A percentile compares a stretch with the other conserved stretches of the same genome.
These are phyloP conservation scores for Microcera coccophila DNA, from an alignment of 2,329 filamentous ascomycete species.

Conservation along the genomic window DNA sequence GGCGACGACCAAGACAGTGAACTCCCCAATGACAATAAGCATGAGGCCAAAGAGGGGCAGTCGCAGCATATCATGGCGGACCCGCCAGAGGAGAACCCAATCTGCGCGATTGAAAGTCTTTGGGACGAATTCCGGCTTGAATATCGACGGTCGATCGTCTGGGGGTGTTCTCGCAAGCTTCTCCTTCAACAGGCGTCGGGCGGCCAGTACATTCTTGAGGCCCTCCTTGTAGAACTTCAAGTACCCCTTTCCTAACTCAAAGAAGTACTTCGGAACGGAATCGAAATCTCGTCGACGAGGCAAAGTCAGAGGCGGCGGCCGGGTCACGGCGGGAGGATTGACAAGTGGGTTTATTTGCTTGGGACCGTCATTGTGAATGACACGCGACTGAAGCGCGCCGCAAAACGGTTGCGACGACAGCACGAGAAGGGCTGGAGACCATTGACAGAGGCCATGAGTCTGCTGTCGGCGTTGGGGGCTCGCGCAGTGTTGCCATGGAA, in stretches of 20 bases:
- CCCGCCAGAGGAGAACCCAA: slow-evolving; percentile 66
- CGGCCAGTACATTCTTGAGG: slow-evolving; percentile 68
- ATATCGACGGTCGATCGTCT: slow-evolving; percentile 49
- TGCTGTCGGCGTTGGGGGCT: slow-evolving; percentile 17
- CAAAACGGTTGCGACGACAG: slow-evolving; percentile 4
- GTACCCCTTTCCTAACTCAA: slow-evolving; percentile 69
- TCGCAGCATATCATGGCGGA: slow-evolving; percentile 67
- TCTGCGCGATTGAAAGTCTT: slow-evolving; percentile 55
- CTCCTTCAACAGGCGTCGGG: slow-evolving; percentile 52
- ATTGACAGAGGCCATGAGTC: slow-evolving; percentile 13
- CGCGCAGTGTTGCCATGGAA: slow-evolving; percentile 30
- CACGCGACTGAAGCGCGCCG: slow-evolving; percentile 20
- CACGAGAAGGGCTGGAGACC: slow-evolving; percentile 7
- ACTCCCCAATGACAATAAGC: slow-evolving; percentile 76
- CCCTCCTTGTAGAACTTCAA: slow-evolving; percentile 84
- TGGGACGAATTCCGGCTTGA: slow-evolving; percentile 32
- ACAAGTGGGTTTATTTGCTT: slow-evolving; percentile 40
- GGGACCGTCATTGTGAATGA: slow-evolving; percentile 24
- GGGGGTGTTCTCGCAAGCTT: slow-evolving; percentile 43
- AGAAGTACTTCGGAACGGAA: slow-evolving; percentile 45
- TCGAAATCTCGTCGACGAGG: slow-evolving; percentile 48
- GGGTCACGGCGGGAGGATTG: slow-evolving; percentile 71
- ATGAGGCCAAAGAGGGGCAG: slow-evolving; percentile 75
- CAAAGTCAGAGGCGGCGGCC: slow-evolving; percentile 64
- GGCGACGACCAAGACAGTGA: slow-evolving; percentile 76